These are phyloP conservation scores for Salpingoeca rosetta DNA, from an alignment of 78 protist species.

Conservation along the genomic window DNA sequence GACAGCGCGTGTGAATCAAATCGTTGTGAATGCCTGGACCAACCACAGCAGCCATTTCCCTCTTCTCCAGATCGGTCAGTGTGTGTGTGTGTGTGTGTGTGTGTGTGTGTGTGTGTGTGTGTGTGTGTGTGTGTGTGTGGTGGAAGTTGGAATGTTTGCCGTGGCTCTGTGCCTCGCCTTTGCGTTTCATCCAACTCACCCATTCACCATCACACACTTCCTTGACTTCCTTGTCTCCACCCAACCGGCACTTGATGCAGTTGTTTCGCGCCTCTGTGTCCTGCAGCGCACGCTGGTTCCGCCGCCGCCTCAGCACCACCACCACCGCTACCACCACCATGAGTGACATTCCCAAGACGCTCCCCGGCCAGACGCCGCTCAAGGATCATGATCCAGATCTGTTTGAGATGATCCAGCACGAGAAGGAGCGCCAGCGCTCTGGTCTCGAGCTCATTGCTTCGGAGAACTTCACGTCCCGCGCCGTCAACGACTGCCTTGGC, in stretches of 20 bases:
- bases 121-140: not conserved
- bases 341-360: not conserved
- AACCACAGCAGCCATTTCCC: no score
- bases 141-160: not conserved
- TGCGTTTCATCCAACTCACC: not conserved
- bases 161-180: not conserved
- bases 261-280: not conserved
- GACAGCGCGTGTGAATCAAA: no score
- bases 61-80: no score
- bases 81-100: no score
- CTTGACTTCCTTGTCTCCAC: not conserved
- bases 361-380: not conserved
- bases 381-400: constrained; percentile 74
- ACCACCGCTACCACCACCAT: not conserved
- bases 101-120: no score
- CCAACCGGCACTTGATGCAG: not conserved
- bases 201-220: not conserved
- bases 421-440: constrained; percentile 87
- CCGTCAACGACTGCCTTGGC: constrained; percentile 95
- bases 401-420: constrained; percentile 69
- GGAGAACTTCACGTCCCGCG: constrained; percentile 94
- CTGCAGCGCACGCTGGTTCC: not conserved
- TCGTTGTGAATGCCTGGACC: no score
- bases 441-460: constrained; percentile 97
- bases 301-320: not conserved